Conservation (phyloP, 352 stramenopile species). For the Phytophthora citricola region DNA sequence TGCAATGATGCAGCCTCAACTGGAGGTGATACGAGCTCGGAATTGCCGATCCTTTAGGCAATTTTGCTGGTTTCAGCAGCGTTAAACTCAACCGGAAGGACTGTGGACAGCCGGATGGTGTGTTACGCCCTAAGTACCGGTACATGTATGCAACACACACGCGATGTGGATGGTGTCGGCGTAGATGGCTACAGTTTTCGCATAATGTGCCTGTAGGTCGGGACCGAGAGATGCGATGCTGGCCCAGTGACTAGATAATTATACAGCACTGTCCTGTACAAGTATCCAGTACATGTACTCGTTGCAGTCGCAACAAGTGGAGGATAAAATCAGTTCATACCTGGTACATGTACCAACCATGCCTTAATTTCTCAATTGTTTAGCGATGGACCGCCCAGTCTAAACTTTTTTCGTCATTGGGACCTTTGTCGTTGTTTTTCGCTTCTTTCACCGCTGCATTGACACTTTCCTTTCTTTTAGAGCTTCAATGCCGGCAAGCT, state of each 20-base stretch:
- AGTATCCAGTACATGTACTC: no score
- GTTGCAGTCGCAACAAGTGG: no score
- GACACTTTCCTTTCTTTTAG: no score
- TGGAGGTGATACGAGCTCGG: constrained; percentile 1
- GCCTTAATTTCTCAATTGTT: no score
- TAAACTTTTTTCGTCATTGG: no score
- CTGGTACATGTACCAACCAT: no score
- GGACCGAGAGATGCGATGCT: constrained; percentile 11
- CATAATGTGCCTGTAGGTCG: constrained; percentile 11
- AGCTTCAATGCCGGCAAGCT: no score
- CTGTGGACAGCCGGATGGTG: constrained; percentile 16
- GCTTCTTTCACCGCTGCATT: no score
- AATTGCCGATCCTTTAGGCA: constrained; percentile 20
- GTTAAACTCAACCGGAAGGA: constrained; percentile 15
- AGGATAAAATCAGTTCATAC: no score
- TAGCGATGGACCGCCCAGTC: no score
- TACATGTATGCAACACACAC: not conserved
- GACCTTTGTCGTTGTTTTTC: no score
- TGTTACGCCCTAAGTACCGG: constrained; percentile 4
- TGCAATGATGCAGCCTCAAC: constrained; percentile 2
- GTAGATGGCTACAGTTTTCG: constrained; percentile 19
- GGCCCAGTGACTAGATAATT: not conserved
- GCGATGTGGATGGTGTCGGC: not conserved
- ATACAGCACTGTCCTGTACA: no score
- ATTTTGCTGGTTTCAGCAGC: constrained; percentile 23